A percentile compares a stretch with the other conserved stretches of the same genome.
These are phyloP conservation scores for Rhizophlyctis rosea DNA, from an alignment of 192 early-diverging fungal genomes.

Conservation along the genomic window DNA sequence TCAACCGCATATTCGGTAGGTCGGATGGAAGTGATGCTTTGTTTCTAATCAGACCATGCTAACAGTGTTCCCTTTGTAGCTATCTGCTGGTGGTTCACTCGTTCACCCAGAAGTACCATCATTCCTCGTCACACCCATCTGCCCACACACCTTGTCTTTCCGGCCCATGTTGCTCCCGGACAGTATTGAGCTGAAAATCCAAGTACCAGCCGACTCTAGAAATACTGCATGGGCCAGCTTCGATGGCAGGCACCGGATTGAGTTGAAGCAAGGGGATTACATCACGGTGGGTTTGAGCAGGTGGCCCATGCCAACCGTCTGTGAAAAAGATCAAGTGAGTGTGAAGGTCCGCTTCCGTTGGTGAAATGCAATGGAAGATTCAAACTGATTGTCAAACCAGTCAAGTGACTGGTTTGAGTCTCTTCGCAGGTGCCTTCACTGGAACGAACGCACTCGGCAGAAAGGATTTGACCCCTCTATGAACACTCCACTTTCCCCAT, in stretches of 20 bases:
- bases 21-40: too few relatives aligned
- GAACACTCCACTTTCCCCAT: too few relatives aligned
- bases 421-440: conserved; percentile 82
- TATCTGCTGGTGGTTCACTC: conserved; percentile 92
- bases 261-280: conserved; percentile 85
- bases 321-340: conserved; percentile 61
- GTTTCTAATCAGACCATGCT: too few relatives aligned
- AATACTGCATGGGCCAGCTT: conserved; percentile 87
- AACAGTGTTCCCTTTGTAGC: conserved; percentile 20
- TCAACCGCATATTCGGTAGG: conserved; percentile 50
- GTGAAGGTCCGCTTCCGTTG: too few relatives aligned
- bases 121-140: conserved; percentile 65
- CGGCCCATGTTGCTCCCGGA: conserved; percentile 95
- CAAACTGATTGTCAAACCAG: too few relatives aligned
- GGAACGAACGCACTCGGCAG: conserved; percentile 92
- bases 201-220: conserved; percentile 77
- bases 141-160: conserved; percentile 66
- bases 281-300: conserved; percentile 83
- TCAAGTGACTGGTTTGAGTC: conserved; percentile 92
- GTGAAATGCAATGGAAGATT: too few relatives aligned
- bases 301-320: conserved; percentile 90
- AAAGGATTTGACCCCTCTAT: conserved; percentile 75
- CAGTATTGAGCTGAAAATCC: conserved; percentile 86
- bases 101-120: conserved; percentile 95
- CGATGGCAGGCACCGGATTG: conserved; percentile 87